Percentiles rank a stretch among this genome's conserved stretches.
Conservation (phyloP, 2,329 filamentous ascomycete genomes). For the Penicillium hesseltinei region DNA sequence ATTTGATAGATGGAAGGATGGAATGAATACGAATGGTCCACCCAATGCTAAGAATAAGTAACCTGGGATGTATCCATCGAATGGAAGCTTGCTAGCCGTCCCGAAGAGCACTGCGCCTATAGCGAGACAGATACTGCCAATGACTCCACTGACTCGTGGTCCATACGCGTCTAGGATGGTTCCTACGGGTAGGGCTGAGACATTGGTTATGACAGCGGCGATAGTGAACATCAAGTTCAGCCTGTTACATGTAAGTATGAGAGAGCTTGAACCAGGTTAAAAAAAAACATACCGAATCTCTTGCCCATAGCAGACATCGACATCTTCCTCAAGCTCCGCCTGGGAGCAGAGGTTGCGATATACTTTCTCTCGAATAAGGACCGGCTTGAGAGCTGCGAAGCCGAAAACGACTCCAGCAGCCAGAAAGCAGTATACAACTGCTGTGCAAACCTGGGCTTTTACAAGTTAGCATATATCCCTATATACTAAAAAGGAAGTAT, state of each 20-base stretch:
- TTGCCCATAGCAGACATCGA: slow-evolving; percentile 57
- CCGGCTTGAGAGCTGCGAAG: slow-evolving; percentile 78
- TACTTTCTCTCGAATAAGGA: slow-evolving; percentile 71
- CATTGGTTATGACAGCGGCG: slow-evolving; percentile 82
- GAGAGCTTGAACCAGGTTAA: neutral
- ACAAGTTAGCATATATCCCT: neutral
- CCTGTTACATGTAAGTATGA: slow-evolving; percentile 24
- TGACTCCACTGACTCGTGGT: slow-evolving; percentile 70
- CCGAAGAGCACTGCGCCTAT: slow-evolving; percentile 72
- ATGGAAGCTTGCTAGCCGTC: slow-evolving; percentile 61
- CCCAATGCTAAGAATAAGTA: slow-evolving; percentile 76
- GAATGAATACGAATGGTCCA: slow-evolving; percentile 78
- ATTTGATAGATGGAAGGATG: slow-evolving; percentile 81
- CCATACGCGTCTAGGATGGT: slow-evolving; percentile 81
- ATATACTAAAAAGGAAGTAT: neutral
- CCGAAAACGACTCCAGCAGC: slow-evolving; percentile 80
- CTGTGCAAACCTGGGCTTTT: slow-evolving; percentile 66
- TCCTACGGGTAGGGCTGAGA: slow-evolving; percentile 79
- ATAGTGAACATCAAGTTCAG: slow-evolving; percentile 92
- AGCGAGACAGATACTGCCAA: slow-evolving; percentile 67
- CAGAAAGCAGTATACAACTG: slow-evolving; percentile 71
- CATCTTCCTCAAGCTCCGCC: slow-evolving; percentile 48
- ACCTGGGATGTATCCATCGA: slow-evolving; percentile 72
- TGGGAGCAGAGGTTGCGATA: slow-evolving; percentile 64
- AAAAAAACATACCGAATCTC: slow-evolving; percentile 46